phyloP scores from a whole-genome alignment of 1,284 basidiomycete species.

The Ustilago nuda region DNA sequence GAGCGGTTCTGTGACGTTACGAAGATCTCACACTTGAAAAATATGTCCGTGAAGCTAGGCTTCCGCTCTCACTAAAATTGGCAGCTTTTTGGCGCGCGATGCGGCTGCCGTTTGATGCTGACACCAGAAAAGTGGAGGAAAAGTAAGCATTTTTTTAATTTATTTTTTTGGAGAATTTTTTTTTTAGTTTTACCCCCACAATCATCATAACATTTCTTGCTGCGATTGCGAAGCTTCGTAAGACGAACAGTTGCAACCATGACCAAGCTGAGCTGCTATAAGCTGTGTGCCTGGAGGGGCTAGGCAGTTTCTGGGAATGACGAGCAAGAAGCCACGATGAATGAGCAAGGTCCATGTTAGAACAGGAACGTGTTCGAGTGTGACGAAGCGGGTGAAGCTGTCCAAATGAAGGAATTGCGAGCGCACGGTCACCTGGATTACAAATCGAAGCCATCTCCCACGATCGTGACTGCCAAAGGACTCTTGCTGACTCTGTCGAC shows the following conservation, averaged over 20 bases:
- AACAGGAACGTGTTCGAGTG: neutral
- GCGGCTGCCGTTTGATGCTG: slow-evolving; percentile 1
- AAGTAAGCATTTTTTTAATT: neutral
- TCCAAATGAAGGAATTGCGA: neutral
- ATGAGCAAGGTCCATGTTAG: neutral
- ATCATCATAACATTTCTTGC: slow-evolving; percentile 12
- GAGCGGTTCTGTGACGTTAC: neutral
- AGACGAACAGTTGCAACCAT: neutral
- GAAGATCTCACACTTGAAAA: neutral
- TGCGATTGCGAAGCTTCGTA: neutral
- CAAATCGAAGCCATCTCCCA: slow-evolving; percentile 28
- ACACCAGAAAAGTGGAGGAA: slow-evolving; percentile 21
- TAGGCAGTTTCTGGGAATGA: neutral
- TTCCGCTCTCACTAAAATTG: neutral
- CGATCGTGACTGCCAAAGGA: slow-evolving; percentile 29
- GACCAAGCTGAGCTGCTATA: neutral
- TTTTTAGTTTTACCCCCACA: slow-evolving; percentile 1
- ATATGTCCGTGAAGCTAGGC: slow-evolving; percentile 9
- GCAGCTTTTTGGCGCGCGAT: slow-evolving; percentile 29
- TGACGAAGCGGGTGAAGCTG: neutral
- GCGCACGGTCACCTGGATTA: slow-evolving; percentile 27
- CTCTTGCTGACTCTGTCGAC: neutral
- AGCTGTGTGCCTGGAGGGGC: neutral
- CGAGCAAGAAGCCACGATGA: neutral
- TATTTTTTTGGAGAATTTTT: no score